These are phyloP conservation scores for Coemansia sp. DNA, from an alignment of 192 early-diverging fungal species.

Conservation along the genomic window DNA sequence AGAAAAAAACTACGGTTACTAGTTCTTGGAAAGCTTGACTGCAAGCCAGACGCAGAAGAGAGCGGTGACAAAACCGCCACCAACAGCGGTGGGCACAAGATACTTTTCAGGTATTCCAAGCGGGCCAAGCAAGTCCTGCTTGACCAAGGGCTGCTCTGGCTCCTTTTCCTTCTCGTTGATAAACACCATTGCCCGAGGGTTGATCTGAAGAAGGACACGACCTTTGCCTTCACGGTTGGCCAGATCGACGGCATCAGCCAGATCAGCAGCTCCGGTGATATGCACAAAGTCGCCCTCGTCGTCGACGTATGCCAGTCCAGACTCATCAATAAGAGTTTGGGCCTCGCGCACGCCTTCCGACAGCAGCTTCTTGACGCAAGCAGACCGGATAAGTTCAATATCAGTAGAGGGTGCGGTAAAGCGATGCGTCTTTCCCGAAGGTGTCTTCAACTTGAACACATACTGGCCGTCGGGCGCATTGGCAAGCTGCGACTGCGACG, in stretches of 20 bases:
- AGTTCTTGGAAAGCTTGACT: constrained; percentile 54
- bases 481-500: constrained; percentile 44
- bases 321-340: constrained; percentile 49
- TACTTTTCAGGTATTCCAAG: constrained; percentile 50
- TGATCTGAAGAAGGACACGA: constrained; percentile 70
- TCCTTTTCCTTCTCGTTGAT: constrained; percentile 23
- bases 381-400: constrained; percentile 56
- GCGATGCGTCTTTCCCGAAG: constrained; percentile 71
- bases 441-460: constrained; percentile 77
- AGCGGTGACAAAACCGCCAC: constrained; percentile 55
- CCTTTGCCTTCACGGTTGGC: constrained; percentile 75
- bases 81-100: constrained; percentile 53
- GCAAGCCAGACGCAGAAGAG: constrained; percentile 54
- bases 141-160: neutral
- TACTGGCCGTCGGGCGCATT: constrained; percentile 50
- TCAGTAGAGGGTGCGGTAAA: constrained; percentile 63
- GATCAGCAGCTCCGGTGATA: constrained; percentile 73
- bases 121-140: constrained; percentile 19
- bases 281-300: constrained; percentile 88
- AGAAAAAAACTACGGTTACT: neutral
- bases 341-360: constrained; percentile 58
- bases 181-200: constrained; percentile 34
- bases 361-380: constrained; percentile 61
- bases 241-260: constrained; percentile 81
- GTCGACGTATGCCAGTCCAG: constrained; percentile 78